These are phyloP conservation scores for Alternaria gaisen DNA, from an alignment of 2,329 filamentous ascomycete species.

Conservation along the genomic window DNA sequence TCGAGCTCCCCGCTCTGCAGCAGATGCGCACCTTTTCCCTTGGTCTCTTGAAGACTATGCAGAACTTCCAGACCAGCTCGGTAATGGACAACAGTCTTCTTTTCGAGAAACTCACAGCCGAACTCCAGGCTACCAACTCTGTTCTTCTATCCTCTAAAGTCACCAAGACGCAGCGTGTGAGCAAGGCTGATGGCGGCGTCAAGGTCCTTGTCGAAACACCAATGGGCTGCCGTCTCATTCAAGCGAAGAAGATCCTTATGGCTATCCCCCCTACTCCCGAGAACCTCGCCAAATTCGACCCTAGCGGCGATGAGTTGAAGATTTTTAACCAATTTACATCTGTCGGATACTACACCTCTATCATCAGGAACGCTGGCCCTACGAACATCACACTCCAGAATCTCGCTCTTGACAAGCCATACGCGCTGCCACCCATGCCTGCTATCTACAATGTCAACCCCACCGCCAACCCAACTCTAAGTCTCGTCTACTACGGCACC, in stretches of 20 bases:
- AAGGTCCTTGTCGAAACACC: conserved; percentile 26
- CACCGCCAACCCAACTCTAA: conserved; percentile 25
- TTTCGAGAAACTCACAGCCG: conserved; percentile 19
- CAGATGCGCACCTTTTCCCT: conserved; percentile 14
- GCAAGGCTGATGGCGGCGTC: conserved; percentile 3
- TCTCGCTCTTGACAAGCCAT: conserved; percentile 35
- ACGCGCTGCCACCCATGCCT: conserved; percentile 44
- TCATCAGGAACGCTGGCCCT: conserved; percentile 52
- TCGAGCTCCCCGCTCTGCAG: conserved; percentile 53
- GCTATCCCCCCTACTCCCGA: conserved; percentile 53
- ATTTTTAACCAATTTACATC: conserved; percentile 53
- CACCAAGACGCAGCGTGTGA: conserved; percentile 40
- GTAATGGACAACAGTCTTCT: conserved; percentile 37
- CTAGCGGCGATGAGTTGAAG: conserved; percentile 44
- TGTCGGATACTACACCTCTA: conserved; percentile 51
- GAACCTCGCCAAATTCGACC: conserved; percentile 49
- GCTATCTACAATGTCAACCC: conserved; percentile 38
- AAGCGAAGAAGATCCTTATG: conserved; percentile 54
- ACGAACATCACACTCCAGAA: conserved; percentile 37
- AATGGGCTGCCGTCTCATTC: conserved; percentile 35
- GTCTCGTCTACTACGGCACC: conserved; percentile 28
- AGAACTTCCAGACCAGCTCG: conserved; percentile 19
- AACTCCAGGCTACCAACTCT: conserved; percentile 17
- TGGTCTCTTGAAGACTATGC: conserved; percentile 14
- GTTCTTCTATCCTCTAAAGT: conserved; percentile 23